A percentile compares a stretch with the other conserved stretches of the same genome.
phyloP scores from a whole-genome alignment of 140 eudicot species.

The Cichorium intybus region DNA sequence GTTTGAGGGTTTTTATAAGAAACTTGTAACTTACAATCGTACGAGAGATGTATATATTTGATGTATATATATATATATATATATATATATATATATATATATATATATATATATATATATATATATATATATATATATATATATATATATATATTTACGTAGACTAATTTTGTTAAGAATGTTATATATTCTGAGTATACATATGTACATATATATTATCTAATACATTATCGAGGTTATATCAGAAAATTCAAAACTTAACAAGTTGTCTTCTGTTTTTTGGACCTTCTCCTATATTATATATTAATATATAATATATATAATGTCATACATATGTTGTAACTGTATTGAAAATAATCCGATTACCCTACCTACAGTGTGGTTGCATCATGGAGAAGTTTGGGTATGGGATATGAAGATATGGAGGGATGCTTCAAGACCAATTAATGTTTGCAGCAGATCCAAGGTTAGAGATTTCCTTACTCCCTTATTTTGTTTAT shows the following conservation, averaged over 20 bases:
- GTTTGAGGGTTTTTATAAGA: neutral
- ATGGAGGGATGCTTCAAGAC: slow-evolving; percentile 19
- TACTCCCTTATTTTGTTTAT: neutral
- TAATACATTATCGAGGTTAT: neutral
- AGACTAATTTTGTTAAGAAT: no score
- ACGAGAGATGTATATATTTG: neutral
- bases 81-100: neutral
- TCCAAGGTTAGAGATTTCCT: slow-evolving; percentile 19
- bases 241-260: neutral
- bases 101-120: neutral
- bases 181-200: neutral
- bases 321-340: neutral
- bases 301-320: neutral
- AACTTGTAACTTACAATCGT: neutral
- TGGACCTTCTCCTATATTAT: neutral
- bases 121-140: neutral
- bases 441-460: slow-evolving; percentile 27
- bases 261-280: no score
- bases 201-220: neutral
- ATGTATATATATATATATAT: neutral
- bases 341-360: neutral
- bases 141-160: no score
- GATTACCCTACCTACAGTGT: slow-evolving; percentile 18
- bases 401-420: slow-evolving; percentile 22
- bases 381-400: slow-evolving; percentile 25